A percentile compares a stretch with the other conserved stretches of the same genome.
Conservation (phyloP, 768 basidiomycete species). For the Xerocomus potaroensis region DNA sequence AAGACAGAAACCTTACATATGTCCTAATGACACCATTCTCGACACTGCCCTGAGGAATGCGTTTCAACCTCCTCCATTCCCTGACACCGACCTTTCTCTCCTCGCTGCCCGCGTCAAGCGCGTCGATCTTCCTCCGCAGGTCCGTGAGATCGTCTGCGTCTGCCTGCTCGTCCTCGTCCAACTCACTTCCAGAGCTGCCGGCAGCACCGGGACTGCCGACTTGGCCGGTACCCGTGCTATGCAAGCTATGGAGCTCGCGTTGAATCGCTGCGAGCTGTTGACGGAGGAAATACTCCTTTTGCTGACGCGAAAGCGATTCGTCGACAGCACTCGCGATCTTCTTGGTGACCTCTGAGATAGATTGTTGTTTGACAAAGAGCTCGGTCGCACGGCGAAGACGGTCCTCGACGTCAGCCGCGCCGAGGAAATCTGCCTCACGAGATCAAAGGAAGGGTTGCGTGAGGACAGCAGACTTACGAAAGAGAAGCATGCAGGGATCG, state of each 20-base stretch:
- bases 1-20: conserved; percentile 50
- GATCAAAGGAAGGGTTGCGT: no score
- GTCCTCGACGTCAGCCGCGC: conserved; percentile 53
- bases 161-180: conserved; percentile 74
- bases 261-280: conserved; percentile 81
- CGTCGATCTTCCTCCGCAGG: conserved; percentile 68
- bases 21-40: conserved; percentile 86
- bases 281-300: conserved; percentile 82
- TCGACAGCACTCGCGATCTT: conserved; percentile 80
- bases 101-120: conserved; percentile 67
- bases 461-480: conserved; percentile 2
- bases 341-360: conserved; percentile 75
- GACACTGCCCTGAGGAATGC: conserved; percentile 86
- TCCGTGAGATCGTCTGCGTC: conserved; percentile 80
- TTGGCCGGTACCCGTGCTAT: conserved; percentile 29
- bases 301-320: conserved; percentile 81
- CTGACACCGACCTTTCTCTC: conserved; percentile 77
- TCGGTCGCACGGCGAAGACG: conserved; percentile 65
- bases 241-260: conserved; percentile 63
- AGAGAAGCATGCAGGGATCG: no score
- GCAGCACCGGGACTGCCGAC: conserved; percentile 9
- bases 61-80: conserved; percentile 80
- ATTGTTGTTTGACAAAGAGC: conserved; percentile 69
- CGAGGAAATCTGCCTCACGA: conserved; percentile 48
- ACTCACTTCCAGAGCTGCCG: conserved; percentile 38